Evolutionary conservation across 192 early-diverging fungal species (phyloP).

Genomic region (Coemansia sp.): DNA sequence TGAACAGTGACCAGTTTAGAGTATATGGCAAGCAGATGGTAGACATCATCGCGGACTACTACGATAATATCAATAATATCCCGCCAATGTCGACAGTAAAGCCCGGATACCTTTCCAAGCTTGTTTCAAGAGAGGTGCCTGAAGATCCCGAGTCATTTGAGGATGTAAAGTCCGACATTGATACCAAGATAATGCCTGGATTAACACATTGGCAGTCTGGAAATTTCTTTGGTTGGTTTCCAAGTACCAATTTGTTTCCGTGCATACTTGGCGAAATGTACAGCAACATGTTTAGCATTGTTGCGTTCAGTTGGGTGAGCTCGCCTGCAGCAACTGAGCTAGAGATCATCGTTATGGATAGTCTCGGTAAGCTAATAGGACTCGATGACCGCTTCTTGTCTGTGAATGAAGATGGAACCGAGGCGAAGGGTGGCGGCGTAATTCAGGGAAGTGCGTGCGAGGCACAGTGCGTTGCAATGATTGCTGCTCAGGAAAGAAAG

Average conservation of each 20-base stretch:
- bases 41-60: conserved; percentile 58
- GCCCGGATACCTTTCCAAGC: conserved; percentile 54
- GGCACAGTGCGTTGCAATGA: conserved; percentile 50
- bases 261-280: conserved; percentile 61
- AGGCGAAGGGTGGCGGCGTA: conserved; percentile 55
- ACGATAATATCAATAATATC: conserved; percentile 42
- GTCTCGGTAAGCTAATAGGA: conserved; percentile 56
- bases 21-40: conserved; percentile 52
- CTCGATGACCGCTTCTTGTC: conserved; percentile 48
- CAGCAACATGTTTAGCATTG: conserved; percentile 50
- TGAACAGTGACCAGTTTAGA: conserved; percentile 52
- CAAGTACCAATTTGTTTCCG: conserved; percentile 48
- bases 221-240: conserved; percentile 61
- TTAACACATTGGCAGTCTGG: conserved; percentile 63
- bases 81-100: conserved; percentile 50
- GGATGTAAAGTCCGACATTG: conserved; percentile 35
- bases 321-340: conserved; percentile 60
- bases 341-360: conserved; percentile 56
- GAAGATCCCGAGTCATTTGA: conserved; percentile 38
- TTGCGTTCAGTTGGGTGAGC: conserved; percentile 55
- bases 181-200: conserved; percentile 57
- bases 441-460: conserved; percentile 60
- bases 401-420: conserved; percentile 3
- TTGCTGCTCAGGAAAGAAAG: conserved; percentile 52
- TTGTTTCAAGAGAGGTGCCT: conserved; percentile 50